phyloP scores from a whole-genome alignment of 345 rosid species.

The Sisymbrium irio region DNA sequence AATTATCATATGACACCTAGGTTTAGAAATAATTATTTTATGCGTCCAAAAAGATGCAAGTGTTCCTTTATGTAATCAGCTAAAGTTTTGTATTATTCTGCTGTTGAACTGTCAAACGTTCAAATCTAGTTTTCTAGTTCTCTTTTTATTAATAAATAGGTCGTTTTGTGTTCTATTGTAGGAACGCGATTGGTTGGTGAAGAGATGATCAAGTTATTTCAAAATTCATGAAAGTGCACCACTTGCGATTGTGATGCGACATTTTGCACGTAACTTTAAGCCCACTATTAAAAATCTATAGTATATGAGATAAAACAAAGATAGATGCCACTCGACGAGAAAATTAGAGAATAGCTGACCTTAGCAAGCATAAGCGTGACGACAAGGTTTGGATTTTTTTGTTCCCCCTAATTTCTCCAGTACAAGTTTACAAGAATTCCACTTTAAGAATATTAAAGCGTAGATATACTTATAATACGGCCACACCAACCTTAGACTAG shows the following conservation, averaged over 20 bases:
- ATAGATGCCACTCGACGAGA: not conserved
- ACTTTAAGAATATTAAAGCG: not conserved
- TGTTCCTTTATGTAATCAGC: not conserved
- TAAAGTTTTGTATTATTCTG: slow-evolving; percentile 11
- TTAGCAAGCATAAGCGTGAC: slow-evolving; percentile 34
- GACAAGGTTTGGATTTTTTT: not conserved
- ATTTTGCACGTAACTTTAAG: slow-evolving; percentile 8
- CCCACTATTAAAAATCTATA: slow-evolving; percentile 1
- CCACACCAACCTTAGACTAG: not conserved
- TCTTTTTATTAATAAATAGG: not conserved
- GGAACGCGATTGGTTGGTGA: slow-evolving; percentile 30
- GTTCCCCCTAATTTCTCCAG: not conserved
- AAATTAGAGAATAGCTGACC: slow-evolving; percentile 22
- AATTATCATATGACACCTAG: not conserved
- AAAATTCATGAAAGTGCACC: slow-evolving; percentile 23
- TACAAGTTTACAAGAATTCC: not conserved
- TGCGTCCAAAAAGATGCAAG: not conserved
- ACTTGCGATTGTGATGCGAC: slow-evolving; percentile 26
- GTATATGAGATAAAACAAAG: not conserved
- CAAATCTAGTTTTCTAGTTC: not conserved
- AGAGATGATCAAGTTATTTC: slow-evolving; percentile 5
- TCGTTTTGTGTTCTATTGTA: slow-evolving; percentile 1
- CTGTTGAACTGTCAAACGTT: slow-evolving; percentile 2
- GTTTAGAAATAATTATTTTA: not conserved
- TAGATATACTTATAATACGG: no score